phyloP scores from a whole-genome alignment of 345 rosid genomes.

The Bruguiera parviflora region DNA sequence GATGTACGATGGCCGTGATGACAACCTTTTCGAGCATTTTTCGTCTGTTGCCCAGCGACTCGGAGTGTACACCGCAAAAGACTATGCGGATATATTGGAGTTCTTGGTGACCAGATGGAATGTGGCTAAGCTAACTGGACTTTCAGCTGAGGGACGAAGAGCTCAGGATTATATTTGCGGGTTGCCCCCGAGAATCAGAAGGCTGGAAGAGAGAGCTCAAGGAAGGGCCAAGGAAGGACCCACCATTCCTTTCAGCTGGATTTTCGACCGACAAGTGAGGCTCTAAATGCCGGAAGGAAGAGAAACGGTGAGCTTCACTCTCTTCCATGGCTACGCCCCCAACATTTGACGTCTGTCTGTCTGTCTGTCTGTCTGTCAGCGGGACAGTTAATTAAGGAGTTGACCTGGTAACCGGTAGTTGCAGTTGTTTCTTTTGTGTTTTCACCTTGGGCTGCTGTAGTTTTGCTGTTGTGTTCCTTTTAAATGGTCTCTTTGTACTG shows the following conservation, averaged over 20 bases:
- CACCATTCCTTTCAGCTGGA: conserved; percentile 28
- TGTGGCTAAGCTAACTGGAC: conserved; percentile 24
- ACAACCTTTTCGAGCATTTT: conserved; percentile 29
- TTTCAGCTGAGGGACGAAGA: conserved; percentile 23
- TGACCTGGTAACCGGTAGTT: conserved; percentile 38
- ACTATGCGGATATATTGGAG: conserved; percentile 35
- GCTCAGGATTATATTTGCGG: conserved; percentile 38
- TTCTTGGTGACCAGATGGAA: conserved; percentile 33
- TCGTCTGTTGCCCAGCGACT: conserved; percentile 27
- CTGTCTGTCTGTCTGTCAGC: too few species aligned
- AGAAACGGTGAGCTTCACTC: neutral
- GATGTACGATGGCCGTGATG: conserved; percentile 37
- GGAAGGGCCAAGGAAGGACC: conserved; percentile 19
- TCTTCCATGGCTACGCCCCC: neutral
- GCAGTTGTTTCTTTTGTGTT: conserved; percentile 44
- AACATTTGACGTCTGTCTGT: too few species aligned
- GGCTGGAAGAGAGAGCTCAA: conserved; percentile 33
- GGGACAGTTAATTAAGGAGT: neutral
- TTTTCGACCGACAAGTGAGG: conserved; percentile 17
- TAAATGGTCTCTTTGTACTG: conserved; percentile 14
- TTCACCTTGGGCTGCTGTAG: conserved; percentile 35
- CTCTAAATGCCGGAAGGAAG: conserved; percentile 3
- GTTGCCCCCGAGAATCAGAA: conserved; percentile 26
- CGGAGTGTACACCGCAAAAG: conserved; percentile 31
- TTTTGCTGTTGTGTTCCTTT: conserved; percentile 24